Evolutionary conservation across 345 rosid species (phyloP), one percentile per base, ranked within the genome.

Genomic region (Eucalyptus regnans): DNA sequence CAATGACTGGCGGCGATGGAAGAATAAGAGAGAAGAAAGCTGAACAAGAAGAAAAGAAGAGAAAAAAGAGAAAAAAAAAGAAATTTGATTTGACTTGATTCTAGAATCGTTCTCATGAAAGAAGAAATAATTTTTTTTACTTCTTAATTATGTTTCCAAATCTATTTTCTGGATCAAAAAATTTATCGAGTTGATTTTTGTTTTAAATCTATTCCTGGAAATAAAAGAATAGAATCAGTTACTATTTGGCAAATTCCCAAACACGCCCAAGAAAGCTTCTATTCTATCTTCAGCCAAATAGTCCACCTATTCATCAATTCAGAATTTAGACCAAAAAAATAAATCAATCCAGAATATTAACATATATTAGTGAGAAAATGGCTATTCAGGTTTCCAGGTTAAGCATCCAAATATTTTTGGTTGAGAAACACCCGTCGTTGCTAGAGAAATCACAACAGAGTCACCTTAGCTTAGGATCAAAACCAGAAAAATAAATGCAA

Each of bases 1-100:
- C 0, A 0, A 4, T 52, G 25, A 52, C 0, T 1, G 0, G 4
- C 25, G 2, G 4, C 0, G 2, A 52, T 52, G 58, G 25, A 52
- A 52, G 4, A 52, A 52, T 52, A 52, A 52, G 25, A 52, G 25
- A 18, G 9, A 18, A 52, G 1, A 56, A 56, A 23, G 29, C 23
- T 9, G 6, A 56, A 22, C 12, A 9, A 56, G 12, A 20, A 56
- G 0, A 56, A 56, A 23, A 56, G 12, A 56, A 56, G 62, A 56
- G 5, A 22, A 2, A 56, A 56, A 37, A 37, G 41, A 37, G 37
- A 33, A 54, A 56, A 2, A 54, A 12, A 56, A 23, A 9, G 12
- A 56, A 56, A 56, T 8, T 20, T 8, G 2, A 9, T 56, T 56
- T 56, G 27, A 23, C 12, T 56, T 20, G 12, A 56, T 56, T 56